Percentiles rank a stretch among this genome's conserved stretches.
These are phyloP conservation scores for Claviceps monticola DNA, from an alignment of 2,329 filamentous ascomycete species.

Conservation along the genomic window DNA sequence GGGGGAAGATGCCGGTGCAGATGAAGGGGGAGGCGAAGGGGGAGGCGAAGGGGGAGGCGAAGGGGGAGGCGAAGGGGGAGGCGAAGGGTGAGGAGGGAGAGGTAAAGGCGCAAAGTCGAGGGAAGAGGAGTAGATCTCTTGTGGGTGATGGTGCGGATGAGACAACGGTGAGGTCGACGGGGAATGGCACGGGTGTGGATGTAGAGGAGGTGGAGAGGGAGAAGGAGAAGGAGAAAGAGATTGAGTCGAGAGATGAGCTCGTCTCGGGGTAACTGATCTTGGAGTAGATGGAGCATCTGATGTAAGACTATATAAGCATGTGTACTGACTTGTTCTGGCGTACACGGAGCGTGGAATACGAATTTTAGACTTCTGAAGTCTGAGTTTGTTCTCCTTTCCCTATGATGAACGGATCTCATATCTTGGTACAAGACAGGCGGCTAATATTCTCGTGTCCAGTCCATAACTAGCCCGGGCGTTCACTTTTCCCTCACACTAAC, in stretches of 20 bases:
- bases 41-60: conserved; percentile 25
- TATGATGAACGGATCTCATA: not conserved
- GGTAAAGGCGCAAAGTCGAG: conserved; percentile 12
- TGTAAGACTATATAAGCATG: too few relatives aligned
- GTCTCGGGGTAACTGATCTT: not conserved
- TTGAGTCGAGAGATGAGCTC: not conserved
- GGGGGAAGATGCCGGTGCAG: conserved; percentile 3
- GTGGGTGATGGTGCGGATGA: conserved; percentile 17
- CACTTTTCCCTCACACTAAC: too few relatives aligned
- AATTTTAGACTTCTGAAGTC: too few relatives aligned
- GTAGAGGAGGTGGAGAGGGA: not conserved
- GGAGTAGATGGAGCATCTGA: not conserved
- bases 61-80: conserved; percentile 3
- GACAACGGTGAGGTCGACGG: conserved; percentile 2
- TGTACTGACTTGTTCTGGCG: too few relatives aligned
- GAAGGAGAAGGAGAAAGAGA: not conserved
- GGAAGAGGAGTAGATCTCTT: not conserved
- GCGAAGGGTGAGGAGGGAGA: conserved; percentile 20
- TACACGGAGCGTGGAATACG: too few relatives aligned
- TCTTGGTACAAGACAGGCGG: not conserved
- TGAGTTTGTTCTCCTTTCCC: not conserved
- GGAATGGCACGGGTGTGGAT: not conserved
- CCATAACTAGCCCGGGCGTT: too few relatives aligned
- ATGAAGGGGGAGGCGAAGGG: conserved; percentile 6
- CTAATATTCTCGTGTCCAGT: too few relatives aligned